Evolutionary conservation across 2,329 filamentous ascomycete genomes (phyloP).

Genomic region (Aspergillus tubingensis): DNA sequence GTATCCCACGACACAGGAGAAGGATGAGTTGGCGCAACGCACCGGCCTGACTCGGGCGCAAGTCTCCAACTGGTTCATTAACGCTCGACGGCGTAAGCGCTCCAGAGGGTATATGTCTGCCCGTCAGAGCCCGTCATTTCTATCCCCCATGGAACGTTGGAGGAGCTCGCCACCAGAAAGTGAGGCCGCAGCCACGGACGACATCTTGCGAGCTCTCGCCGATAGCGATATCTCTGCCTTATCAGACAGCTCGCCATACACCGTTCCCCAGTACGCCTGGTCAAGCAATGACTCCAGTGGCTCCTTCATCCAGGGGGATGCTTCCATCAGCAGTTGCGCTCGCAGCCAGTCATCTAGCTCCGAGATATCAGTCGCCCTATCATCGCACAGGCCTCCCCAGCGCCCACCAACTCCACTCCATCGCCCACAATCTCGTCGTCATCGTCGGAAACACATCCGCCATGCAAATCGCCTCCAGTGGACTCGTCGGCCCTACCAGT

Average conservation of each 20-base stretch:
- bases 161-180: slow-evolving; percentile 65
- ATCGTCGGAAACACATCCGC: slow-evolving; percentile 30
- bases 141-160: slow-evolving; percentile 67
- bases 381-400: background rate
- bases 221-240: background rate
- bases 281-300: slow-evolving; percentile 51
- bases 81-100: slow-evolving; percentile 67
- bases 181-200: slow-evolving; percentile 62
- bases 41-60: slow-evolving; percentile 80
- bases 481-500: slow-evolving; percentile 31
- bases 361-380: slow-evolving; percentile 43
- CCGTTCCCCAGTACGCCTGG: slow-evolving; percentile 28
- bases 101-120: background rate
- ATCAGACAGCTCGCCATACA: slow-evolving; percentile 23
- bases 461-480: background rate
- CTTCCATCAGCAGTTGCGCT: slow-evolving; percentile 53
- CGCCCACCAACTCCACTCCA: slow-evolving; percentile 18
- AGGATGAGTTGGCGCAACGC: slow-evolving; percentile 70
- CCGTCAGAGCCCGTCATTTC: slow-evolving; percentile 30
- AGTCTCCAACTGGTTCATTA: slow-evolving; percentile 87
- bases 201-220: slow-evolving; percentile 60
- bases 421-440: slow-evolving; percentile 6
- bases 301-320: slow-evolving; percentile 50
- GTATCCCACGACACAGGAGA: slow-evolving; percentile 82
- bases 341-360: slow-evolving; percentile 55